These are phyloP conservation scores for Lecanoromycetidae sp. DNA, from an alignment of 2,329 filamentous ascomycete genomes.

Conservation along the genomic window DNA sequence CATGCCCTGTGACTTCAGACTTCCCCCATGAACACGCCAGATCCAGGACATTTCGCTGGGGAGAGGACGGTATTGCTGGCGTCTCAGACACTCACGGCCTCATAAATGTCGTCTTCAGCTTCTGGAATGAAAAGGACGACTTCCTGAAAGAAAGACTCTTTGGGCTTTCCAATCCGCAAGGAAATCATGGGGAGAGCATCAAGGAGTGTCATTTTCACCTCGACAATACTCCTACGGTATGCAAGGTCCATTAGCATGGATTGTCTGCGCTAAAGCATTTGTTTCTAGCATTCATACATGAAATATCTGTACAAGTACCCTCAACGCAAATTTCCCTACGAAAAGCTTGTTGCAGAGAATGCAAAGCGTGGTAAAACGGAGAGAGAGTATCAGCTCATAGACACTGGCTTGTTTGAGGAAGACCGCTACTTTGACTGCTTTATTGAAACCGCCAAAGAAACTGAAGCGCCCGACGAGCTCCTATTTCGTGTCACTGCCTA, in stretches of 20 bases:
- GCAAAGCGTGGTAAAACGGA: constrained; percentile 63
- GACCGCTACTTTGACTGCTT: constrained; percentile 93
- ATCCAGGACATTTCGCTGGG: constrained; percentile 84
- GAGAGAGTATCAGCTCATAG: constrained; percentile 80
- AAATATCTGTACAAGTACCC: constrained; percentile 98
- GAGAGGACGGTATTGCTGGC: constrained; percentile 91
- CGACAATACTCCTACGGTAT: constrained; percentile 73
- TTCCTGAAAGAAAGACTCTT: constrained; percentile 93
- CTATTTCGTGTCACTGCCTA: constrained; percentile 91
- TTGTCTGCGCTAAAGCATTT: neutral
- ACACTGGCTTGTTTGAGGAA: constrained; percentile 79
- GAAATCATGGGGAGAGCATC: constrained; percentile 92
- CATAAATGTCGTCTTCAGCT: constrained; percentile 88
- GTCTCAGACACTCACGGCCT: constrained; percentile 85
- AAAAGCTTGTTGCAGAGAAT: constrained; percentile 76
- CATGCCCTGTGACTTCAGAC: constrained; percentile 40
- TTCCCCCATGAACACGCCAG: constrained; percentile 89
- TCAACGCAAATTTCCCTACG: constrained; percentile 80
- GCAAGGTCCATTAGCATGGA: constrained; percentile 30
- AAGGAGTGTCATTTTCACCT: constrained; percentile 95
- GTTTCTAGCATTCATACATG: constrained; percentile 58
- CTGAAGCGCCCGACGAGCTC: constrained; percentile 80
- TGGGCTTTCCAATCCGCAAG: constrained; percentile 88
- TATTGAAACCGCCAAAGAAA: constrained; percentile 91
- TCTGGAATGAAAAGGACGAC: constrained; percentile 95